These are phyloP conservation scores for Teratosphaeriaceae sp. DNA, from an alignment of 2,329 filamentous ascomycete species.

Conservation along the genomic window DNA sequence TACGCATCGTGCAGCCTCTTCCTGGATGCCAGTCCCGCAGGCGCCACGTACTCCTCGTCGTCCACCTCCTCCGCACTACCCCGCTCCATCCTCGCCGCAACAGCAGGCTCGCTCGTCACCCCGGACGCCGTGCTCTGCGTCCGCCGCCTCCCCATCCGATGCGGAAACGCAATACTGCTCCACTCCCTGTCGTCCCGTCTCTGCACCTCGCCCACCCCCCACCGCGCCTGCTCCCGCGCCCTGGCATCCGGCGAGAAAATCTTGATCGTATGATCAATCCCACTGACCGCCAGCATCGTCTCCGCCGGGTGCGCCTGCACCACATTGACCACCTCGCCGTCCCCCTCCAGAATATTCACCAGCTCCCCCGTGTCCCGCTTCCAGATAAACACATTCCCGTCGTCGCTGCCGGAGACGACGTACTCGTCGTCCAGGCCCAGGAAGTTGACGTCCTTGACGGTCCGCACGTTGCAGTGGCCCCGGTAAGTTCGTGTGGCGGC, in stretches of 20 bases:
- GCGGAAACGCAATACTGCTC: conserved; percentile 33
- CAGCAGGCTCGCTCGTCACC: conserved; percentile 23
- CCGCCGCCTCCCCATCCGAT: conserved; percentile 10
- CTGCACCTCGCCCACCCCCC: conserved; percentile 52
- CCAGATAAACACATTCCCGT: conserved; percentile 63
- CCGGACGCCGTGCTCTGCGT: conserved; percentile 4
- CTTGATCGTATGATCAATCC: conserved; percentile 63
- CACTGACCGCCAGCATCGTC: conserved; percentile 58
- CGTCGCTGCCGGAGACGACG: conserved; percentile 60
- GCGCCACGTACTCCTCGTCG: conserved; percentile 33
- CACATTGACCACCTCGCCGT: conserved; percentile 65
- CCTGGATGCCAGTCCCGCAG: conserved; percentile 47
- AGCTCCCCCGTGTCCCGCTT: conserved; percentile 55
- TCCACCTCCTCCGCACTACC: conserved; percentile 20
- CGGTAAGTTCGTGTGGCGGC: conserved; percentile 52
- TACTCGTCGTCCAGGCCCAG: conserved; percentile 62
- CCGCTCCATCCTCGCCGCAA: conserved; percentile 6
- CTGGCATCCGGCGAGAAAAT: conserved; percentile 57
- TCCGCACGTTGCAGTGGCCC: conserved; percentile 61
- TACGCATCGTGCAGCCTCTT: conserved; percentile 55
- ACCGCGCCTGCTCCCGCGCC: conserved; percentile 50
- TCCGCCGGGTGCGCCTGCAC: conserved; percentile 63
- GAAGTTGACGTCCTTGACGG: conserved; percentile 64
- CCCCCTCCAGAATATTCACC: conserved; percentile 59
- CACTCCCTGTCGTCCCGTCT: conserved; percentile 39